phyloP scores from a whole-genome alignment of 495 filamentous ascomycete genomes.

The Aspergillus saccharolyticus region DNA sequence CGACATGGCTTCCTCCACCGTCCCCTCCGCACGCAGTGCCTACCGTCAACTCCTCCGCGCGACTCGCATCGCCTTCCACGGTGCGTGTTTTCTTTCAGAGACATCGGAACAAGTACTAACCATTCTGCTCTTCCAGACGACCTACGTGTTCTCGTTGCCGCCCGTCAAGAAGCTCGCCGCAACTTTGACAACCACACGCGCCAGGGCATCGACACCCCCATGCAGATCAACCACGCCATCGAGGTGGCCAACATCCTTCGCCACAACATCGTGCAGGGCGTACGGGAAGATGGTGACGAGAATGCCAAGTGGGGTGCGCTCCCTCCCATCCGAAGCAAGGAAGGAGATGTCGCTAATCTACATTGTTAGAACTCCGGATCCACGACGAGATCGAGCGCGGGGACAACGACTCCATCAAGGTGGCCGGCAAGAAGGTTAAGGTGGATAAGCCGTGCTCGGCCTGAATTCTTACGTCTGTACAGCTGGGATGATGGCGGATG shows the following conservation, averaged over 20 bases:
- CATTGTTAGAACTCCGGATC: slow-evolving; percentile 67
- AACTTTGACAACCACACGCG: slow-evolving; percentile 63
- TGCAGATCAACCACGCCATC: slow-evolving; percentile 68
- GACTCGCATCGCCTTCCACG: slow-evolving; percentile 75
- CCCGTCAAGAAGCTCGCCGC: slow-evolving; percentile 62
- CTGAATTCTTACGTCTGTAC: slow-evolving; percentile 4
- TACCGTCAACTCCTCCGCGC: slow-evolving; percentile 84
- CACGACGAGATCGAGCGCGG: slow-evolving; percentile 87
- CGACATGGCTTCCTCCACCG: slow-evolving; percentile 23
- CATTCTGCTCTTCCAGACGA: slow-evolving; percentile 51
- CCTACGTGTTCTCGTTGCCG: slow-evolving; percentile 55
- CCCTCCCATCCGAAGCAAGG: too few relatives aligned
- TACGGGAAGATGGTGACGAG: slow-evolving; percentile 46
- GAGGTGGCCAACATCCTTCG: slow-evolving; percentile 76
- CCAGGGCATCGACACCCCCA: slow-evolving; percentile 46
- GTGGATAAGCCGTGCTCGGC: slow-evolving; percentile 44
- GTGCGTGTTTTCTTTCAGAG: too few relatives aligned
- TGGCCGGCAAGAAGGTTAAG: slow-evolving; percentile 42
- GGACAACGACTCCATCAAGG: slow-evolving; percentile 83
- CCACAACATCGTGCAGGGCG: slow-evolving; percentile 85
- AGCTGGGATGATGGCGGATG: not conserved
- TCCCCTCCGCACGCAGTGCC: slow-evolving; percentile 62
- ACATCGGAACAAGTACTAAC: slow-evolving; percentile 6
- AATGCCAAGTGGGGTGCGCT: slow-evolving; percentile 61
- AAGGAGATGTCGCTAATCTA: not conserved